These are phyloP conservation scores for Pseudocercospora vitis DNA, from an alignment of 2,329 filamentous ascomycete species.

Conservation along the genomic window DNA sequence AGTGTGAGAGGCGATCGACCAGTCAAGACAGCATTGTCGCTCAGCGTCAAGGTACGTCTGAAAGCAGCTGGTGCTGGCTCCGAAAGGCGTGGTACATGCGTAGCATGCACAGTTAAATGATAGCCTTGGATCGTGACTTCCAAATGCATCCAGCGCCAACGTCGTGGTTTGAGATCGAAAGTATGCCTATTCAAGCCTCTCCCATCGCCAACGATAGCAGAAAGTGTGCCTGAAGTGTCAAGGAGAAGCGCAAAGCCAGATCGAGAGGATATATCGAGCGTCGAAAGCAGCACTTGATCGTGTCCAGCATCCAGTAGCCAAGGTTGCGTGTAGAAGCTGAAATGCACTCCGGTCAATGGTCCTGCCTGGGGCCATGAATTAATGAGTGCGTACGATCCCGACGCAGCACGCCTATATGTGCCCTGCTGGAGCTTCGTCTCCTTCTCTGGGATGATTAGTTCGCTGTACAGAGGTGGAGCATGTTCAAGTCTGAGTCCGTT, in stretches of 20 bases:
- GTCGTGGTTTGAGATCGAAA: neutral
- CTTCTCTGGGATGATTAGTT: conserved; percentile 3
- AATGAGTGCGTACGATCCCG: conserved; percentile 3
- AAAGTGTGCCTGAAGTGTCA: neutral
- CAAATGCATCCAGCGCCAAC: conserved; percentile 8
- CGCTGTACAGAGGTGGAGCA: conserved; percentile 3
- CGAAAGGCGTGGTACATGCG: neutral
- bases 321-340: conserved; percentile 6
- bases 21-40: neutral
- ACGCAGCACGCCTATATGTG: neutral
- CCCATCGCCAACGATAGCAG: neutral
- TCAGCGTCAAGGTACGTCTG: neutral
- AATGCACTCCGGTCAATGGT: neutral
- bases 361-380: neutral
- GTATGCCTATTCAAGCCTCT: neutral
- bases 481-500: neutral
- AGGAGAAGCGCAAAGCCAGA: conserved; percentile 4
- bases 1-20: neutral
- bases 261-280: neutral
- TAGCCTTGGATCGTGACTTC: neutral
- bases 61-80: conserved; percentile 2
- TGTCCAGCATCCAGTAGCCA: conserved; percentile 3
- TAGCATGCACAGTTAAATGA: neutral
- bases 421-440: neutral
- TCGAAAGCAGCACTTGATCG: neutral